Base-by-base conservation (phyloP, 2,329 filamentous ascomycete species). In the Stagonosporopsis rhizophila region DNA sequence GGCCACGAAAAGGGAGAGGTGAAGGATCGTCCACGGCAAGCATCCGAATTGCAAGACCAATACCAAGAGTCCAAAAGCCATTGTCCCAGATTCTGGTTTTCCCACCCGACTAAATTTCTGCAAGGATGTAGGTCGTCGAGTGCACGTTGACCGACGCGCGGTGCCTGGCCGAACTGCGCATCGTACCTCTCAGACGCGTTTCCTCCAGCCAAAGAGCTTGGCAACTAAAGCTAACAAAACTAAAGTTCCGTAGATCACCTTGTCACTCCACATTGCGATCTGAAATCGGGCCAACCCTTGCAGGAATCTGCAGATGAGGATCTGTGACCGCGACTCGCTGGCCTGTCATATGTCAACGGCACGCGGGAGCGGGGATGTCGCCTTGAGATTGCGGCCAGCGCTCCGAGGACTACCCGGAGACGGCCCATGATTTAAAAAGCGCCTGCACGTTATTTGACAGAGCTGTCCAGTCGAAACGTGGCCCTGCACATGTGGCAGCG, bases 311-410 rank as follows among this genome's bases (percentile, higher is more conserved):
- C 28, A 44, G 30, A 23, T 30, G 25, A 54, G 23, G 38, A 38
- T 54, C 19, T 48, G 44, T 42, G 44, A 14, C 19, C 38, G 22
- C 17, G 17, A 44, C 20, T 38, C 32, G 19, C 44, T 23, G 32
- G n/a, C 44, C 51, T 44, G 51, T 54, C 51, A 48, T 30, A 27
- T 39, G 51, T 48, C 38, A 54, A 20, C 44, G 51, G 39, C 15
- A 44, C 30, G 39, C 51, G 51, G 51, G 51, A 48, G 38, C 38
- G 28, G 28, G 42, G 30, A 53, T 25, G 12, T 47, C 22, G 25
- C 46, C 49, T 32, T 41, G 37, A 27, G 8, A 52, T 3, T 15
- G 11, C 35, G 49, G 25, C 25, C 14, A 19, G 27, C 20, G 6
- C 19, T 38, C 49, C 49, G 49, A 22, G 20, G 44, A 19, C 34